Base-by-base conservation (phyloP, 768 basidiomycete species). In the Amyloporia xantha region DNA sequence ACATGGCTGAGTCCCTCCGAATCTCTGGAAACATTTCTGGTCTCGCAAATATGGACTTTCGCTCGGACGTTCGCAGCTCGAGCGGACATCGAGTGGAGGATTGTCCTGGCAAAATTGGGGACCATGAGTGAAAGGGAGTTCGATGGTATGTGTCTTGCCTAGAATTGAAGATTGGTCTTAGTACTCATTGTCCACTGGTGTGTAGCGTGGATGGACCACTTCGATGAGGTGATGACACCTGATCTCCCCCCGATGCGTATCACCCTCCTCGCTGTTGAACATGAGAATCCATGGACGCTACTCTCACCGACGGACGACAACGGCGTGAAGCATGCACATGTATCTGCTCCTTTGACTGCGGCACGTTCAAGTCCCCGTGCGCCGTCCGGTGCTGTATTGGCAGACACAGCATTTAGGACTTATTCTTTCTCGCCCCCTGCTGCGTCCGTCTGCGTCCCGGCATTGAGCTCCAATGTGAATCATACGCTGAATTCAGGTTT, bases 11-110 rank as follows among this genome's bases (percentile, higher is more conserved):
- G 78, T 37, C 72, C 74, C 9, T 68, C 70, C 12, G 61, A 62
- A 13, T 21, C 39, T n/a, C 59, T 62, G 5, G 78, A 80, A 51
- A 65, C 66, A 12, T 77, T 77, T 51, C 64, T 78, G 3, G 73
- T 83, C 2, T 68, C 64, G 42, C 79, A 78, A 50, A 71, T 92
- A 5, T 91, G 89, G 88, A 72, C 73, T 12, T 88, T 92, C 63
- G 76, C 74, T 0, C 61, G 75, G 47, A 71, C 75, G 28, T 77
- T 86, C 57, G 79, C 82, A 10, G 73, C 72, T 57, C 77, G 71
- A 52, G 83, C 82, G 10, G 79, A 81, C 59, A 69, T 90, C 19
- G 88, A 92, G 61, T 93, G 91, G 91, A 75, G 84, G 44, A 67
- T 92, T 10, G 81, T 85, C 7, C 71, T 93, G 49, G 68, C 84